Evolutionary conservation across 257 asterid species (phyloP), one percentile per base, ranked within the genome.

Genomic region (Solanum arcanum): DNA sequence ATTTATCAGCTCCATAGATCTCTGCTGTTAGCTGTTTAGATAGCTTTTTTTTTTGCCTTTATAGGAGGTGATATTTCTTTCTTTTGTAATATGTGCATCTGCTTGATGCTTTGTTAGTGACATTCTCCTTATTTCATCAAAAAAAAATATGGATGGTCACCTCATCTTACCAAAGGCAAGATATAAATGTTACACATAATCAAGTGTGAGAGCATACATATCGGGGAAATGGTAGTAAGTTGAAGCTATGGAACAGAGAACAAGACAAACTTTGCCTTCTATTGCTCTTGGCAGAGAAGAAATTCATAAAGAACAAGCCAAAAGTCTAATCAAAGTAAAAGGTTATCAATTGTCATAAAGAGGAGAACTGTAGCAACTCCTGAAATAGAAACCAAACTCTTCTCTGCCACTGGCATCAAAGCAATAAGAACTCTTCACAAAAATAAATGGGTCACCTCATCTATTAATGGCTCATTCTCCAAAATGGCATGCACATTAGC

Each of bases 401-500:
- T 59, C 85, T 80, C 14, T 80, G 66, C 20, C 27, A 47, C 41
- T 47, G 25, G 64, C 27, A 80, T 27, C 42, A 80, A 78, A 78
- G 64, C 25, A 78, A 44, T 29, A 78, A 78, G 66, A 47, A 78
- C 84, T 78, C 66, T 85, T 44, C 59, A 41, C 86, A 84, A 88
- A 87, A 69, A 75, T 31, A 66, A 27, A 83, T 78, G 41, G 66
- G 75, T 70, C 87, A 96, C 99, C 97, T 97, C 95, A 69, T 87
- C 92, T 86, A 97, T 90, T 92, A 96, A 91, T 88, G 97, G 96
- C 90, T 93, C 99, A 60, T 93, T 97, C 91, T 97, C 99, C 95
- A 97, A 89, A 89, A 97, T 94, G 88, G 99, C 98, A 91, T 97
- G 99, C 74, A 97, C 98, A 89, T 97, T 97, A 89, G 99, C 99